These are phyloP conservation scores for Leptosphaerulina australis DNA, from an alignment of 2,329 filamentous ascomycete species.

Conservation along the genomic window DNA sequence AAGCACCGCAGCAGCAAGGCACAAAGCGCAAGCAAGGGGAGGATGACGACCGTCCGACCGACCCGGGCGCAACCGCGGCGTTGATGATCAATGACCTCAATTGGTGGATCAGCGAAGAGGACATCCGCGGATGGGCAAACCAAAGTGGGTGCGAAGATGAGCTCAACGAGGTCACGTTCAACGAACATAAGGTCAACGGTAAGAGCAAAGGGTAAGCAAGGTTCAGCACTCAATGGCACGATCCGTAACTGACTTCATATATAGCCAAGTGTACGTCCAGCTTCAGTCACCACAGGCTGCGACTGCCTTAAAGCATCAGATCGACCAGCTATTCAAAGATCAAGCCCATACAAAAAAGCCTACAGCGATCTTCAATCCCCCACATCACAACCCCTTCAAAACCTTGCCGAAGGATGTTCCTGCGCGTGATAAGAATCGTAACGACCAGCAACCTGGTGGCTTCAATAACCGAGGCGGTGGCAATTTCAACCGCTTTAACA, in stretches of 20 bases:
- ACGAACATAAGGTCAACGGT: conserved; percentile 97
- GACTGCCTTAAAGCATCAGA: conserved; percentile 79
- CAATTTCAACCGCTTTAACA: conserved; percentile 39
- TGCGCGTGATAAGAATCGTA: conserved; percentile 68
- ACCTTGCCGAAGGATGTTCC: conserved; percentile 89
- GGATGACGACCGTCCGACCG: conserved; percentile 59
- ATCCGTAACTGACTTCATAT: conserved; percentile 16
- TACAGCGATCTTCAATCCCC: conserved; percentile 74
- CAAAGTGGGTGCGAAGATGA: conserved; percentile 82
- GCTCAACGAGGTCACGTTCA: conserved; percentile 92
- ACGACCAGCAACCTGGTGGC: conserved; percentile 56
- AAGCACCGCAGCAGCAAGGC: conserved; percentile 60
- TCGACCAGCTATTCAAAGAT: conserved; percentile 69
- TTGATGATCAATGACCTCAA: conserved; percentile 87
- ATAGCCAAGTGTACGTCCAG: conserved; percentile 79
- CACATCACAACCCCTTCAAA: conserved; percentile 83
- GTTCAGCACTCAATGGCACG: too few species aligned
- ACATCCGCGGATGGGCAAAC: conserved; percentile 84
- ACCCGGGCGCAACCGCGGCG: conserved; percentile 69
- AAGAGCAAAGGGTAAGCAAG: conserved; percentile 90
- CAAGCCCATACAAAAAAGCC: conserved; percentile 68
- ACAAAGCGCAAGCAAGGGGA: conserved; percentile 66
- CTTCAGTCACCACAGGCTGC: conserved; percentile 83
- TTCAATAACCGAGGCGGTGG: conserved; percentile 51
- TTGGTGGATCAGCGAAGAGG: conserved; percentile 94